Base-by-base conservation (phyloP, 805 yeast species). In the Pichia cephalocereana region DNA sequence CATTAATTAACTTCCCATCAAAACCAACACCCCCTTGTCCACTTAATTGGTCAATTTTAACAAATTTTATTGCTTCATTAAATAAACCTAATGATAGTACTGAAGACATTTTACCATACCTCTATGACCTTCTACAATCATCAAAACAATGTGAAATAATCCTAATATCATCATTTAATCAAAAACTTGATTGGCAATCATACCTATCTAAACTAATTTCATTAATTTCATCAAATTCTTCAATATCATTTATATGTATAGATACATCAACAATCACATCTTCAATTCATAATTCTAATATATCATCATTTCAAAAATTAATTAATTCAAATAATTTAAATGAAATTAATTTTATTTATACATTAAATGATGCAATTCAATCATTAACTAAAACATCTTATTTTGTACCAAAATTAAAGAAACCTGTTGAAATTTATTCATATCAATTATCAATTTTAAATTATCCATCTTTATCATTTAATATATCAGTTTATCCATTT, bases 381-480 rank as follows among this genome's bases (percentile, higher is more conserved):
- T 28, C 48, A 19, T 36, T 49, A 17, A 41, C 47, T 15, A 41
- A 47, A 32, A 41, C 31, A 17, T 36, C 46, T 18, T 26, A 40
- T 4, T 28, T 31, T 9, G 39, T 43, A 14, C 43, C 50, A 12
- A 51, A 47, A n/a, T 38, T 42, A 8, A 51, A 49, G 17, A 47
- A 48, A 38, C 54, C 54, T 3, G 45, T 47, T 14, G 54, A 52
- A 34, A 42, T 52, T 19, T 52, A 46, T 37, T 39, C 40, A 17
- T 43, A 43, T 19, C 31, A 17, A 10, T 37, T 51, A 15, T 23
- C 34, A 12, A 26, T 46, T 14, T 36, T 44, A 3, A 44, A 38
- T 11, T 11, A 47, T 8, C 31, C 49, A 2, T 47, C 46, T 28
- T 40, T 52, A 8, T 40, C 43, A 14, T 45, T 52, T 11, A 38